phyloP scores from a whole-genome alignment of 2,329 filamentous ascomycete species.

The Talaromyces sp. region DNA sequence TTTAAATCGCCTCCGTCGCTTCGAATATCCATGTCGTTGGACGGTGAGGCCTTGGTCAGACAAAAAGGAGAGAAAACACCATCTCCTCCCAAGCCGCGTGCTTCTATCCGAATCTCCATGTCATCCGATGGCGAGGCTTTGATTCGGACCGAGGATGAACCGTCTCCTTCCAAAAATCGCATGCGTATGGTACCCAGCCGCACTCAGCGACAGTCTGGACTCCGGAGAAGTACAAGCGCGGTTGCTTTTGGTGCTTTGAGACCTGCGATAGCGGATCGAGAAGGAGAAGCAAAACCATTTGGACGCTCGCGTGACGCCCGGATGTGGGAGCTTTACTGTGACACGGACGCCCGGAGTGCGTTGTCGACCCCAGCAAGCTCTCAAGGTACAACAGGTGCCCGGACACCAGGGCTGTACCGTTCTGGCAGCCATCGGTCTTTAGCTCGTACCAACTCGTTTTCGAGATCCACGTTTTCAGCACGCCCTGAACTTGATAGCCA shows the following conservation, averaged over 20 bases:
- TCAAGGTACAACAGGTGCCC: slow-evolving; percentile 57
- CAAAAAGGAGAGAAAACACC: slow-evolving; percentile 35
- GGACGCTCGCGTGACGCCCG: slow-evolving; percentile 81
- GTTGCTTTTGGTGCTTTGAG: slow-evolving; percentile 54
- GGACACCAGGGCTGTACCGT: slow-evolving; percentile 73
- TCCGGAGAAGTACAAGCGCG: slow-evolving; percentile 68
- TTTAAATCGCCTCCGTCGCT: slow-evolving; percentile 32
- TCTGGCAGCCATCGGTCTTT: slow-evolving; percentile 44
- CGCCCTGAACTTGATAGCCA: slow-evolving; percentile 43
- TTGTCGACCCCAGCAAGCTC: slow-evolving; percentile 75
- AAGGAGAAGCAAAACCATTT: slow-evolving; percentile 45
- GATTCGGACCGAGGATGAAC: slow-evolving; percentile 64
- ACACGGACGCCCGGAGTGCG: slow-evolving; percentile 71
- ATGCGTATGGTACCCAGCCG: slow-evolving; percentile 44
- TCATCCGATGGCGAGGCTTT: slow-evolving; percentile 89
- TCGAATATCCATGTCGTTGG: slow-evolving; percentile 36
- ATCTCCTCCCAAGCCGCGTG: slow-evolving; percentile 34
- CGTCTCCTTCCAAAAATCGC: slow-evolving; percentile 56
- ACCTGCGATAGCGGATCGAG: slow-evolving; percentile 30
- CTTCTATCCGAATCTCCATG: slow-evolving; percentile 68
- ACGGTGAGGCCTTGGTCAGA: slow-evolving; percentile 33
- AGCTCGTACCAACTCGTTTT: slow-evolving; percentile 43
- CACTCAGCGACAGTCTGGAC: slow-evolving; percentile 45
- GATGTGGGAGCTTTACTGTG: slow-evolving; percentile 86
- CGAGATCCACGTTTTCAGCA: slow-evolving; percentile 46